These are phyloP conservation scores for Calonectria ilicicola DNA, from an alignment of 2,329 filamentous ascomycete genomes.

Conservation along the genomic window DNA sequence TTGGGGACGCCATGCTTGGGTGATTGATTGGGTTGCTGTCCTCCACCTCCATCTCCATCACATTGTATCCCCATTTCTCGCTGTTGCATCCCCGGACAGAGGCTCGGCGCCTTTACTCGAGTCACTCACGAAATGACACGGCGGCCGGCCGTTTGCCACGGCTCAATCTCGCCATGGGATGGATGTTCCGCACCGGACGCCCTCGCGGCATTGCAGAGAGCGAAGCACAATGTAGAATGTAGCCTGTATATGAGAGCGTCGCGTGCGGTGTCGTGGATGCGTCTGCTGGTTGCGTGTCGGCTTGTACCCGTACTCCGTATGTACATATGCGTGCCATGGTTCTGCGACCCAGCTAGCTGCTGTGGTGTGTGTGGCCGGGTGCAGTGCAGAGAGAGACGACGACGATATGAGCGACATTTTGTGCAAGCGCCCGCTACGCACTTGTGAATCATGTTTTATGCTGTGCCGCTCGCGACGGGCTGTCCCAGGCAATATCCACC, in stretches of 20 bases:
- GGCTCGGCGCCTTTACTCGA: constrained; percentile 5
- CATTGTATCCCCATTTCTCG: neutral
- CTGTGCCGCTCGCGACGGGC: constrained; percentile 8
- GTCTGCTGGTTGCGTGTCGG: neutral
- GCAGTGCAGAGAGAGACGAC: too few species aligned
- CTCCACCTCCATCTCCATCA: neutral
- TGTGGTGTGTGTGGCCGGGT: constrained; percentile 5
- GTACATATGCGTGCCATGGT: neutral
- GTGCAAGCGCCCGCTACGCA: neutral
- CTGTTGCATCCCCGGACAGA: neutral
- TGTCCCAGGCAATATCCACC: neutral
- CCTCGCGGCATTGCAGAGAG: neutral
- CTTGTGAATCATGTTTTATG: constrained; percentile 8
- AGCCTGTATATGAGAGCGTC: neutral
- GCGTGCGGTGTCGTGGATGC: neutral
- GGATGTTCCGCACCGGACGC: neutral
- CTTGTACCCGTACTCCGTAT: neutral
- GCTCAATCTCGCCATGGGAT: neutral
- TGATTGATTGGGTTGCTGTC: neutral
- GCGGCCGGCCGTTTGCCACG: neutral
- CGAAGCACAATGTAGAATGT: neutral
- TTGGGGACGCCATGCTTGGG: neutral
- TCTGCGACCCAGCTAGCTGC: neutral
- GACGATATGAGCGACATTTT: constrained; percentile 3
- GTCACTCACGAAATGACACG: constrained; percentile 6